These are phyloP conservation scores for Lantana camara DNA, from an alignment of 257 asterid genomes.

Conservation along the genomic window DNA sequence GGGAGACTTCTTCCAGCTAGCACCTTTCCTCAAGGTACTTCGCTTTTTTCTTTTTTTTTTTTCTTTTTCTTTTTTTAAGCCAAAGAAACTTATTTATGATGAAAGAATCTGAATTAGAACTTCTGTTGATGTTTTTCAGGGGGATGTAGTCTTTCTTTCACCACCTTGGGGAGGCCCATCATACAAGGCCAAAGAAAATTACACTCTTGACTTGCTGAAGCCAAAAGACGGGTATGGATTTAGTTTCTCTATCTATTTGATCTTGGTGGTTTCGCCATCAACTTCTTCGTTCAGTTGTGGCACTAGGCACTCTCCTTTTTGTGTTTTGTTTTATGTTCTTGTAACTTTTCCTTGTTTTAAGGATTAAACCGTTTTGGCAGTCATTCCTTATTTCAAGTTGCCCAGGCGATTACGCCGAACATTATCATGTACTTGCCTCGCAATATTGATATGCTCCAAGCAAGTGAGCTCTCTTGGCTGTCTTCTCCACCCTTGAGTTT, in stretches of 20 bases:
- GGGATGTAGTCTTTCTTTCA: conserved; percentile 81
- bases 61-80: too few species aligned
- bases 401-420: conserved; percentile 69
- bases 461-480: conserved; percentile 72
- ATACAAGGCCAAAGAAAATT: conserved; percentile 50
- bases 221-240: conserved; percentile 82
- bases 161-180: conserved; percentile 99
- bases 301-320: too few species aligned
- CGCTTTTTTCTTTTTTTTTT: background rate
- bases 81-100: too few species aligned
- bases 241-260: background rate
- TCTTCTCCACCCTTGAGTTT: conserved; percentile 76
- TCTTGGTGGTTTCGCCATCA: too few species aligned
- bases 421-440: conserved; percentile 81
- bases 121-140: conserved; percentile 50
- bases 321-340: too few species aligned
- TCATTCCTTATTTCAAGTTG: conserved; percentile 64
- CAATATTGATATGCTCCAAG: conserved; percentile 64
- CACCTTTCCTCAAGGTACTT: conserved; percentile 72
- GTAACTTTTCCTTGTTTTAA: background rate
- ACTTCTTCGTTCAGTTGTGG: too few species aligned
- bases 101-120: too few species aligned
- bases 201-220: conserved; percentile 68
- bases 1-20: conserved; percentile 89
- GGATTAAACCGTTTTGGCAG: conserved; percentile 41